phyloP scores from a whole-genome alignment of 225 moss, liverwort and hornwort species.

The Pseudisothecium myosuroides region DNA sequence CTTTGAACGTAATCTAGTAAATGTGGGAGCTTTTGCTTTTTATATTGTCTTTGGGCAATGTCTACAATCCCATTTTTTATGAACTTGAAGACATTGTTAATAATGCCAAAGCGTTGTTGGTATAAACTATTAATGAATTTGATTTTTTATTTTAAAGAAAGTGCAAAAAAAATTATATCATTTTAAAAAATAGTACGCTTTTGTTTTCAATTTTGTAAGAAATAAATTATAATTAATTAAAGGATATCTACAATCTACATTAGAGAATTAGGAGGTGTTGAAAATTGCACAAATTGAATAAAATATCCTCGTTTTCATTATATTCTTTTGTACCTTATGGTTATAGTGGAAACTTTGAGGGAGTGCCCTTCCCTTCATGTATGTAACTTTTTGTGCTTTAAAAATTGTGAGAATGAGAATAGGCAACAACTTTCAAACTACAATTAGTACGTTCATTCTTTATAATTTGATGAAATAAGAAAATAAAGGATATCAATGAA shows the following conservation, averaged over 20 bases:
- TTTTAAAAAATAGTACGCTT: background rate
- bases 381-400: background rate
- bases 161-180: background rate
- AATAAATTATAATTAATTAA: background rate
- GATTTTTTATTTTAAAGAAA: background rate
- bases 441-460: background rate
- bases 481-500: rapidly evolving
- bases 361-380: rapidly evolving
- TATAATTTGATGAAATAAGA: background rate
- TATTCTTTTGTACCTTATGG: background rate
- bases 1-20: background rate
- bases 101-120: background rate
- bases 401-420: background rate
- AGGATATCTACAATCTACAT: background rate
- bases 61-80: background rate
- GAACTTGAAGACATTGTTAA: background rate
- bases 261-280: background rate
- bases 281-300: background rate
- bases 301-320: rapidly evolving
- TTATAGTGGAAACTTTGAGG: background rate
- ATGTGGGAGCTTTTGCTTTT: background rate
- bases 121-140: too few species aligned
- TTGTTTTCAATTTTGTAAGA: background rate
- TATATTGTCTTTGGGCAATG: background rate
- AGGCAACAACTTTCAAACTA: background rate